These are phyloP conservation scores for Macadamia integrifolia DNA, from an alignment of 164 flowering plant genomes.

Conservation along the genomic window DNA sequence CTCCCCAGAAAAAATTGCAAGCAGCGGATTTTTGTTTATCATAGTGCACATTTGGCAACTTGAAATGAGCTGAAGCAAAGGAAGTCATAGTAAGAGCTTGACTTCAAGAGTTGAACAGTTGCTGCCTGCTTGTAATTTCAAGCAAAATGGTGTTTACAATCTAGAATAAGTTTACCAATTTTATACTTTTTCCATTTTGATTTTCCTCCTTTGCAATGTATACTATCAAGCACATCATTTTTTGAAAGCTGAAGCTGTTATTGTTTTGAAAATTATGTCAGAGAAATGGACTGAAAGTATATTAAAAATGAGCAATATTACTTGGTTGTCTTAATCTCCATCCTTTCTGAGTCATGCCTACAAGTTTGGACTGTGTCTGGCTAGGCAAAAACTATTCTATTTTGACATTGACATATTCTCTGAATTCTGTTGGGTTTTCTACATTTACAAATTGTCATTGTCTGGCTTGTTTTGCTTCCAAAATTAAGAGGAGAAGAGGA, in stretches of 20 bases:
- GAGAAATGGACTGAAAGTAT: conserved; percentile 40
- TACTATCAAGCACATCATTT: not conserved
- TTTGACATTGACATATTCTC: not conserved
- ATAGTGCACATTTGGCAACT: too few relatives aligned
- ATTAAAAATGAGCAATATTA: conserved; percentile 41
- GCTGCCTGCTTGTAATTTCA: too few relatives aligned
- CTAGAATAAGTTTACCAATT: too few relatives aligned
- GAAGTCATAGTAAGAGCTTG: too few relatives aligned
- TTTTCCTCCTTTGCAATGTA: too few relatives aligned
- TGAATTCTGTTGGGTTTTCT: conserved; percentile 7
- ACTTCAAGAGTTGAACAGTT: too few relatives aligned
- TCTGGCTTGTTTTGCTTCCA: conserved; percentile 42
- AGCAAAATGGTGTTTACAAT: too few relatives aligned
- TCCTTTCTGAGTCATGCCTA: not conserved
- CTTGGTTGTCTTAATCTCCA: not conserved
- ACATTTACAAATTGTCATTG: conserved; percentile 56
- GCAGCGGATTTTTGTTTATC: too few relatives aligned
- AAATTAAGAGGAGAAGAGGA: conserved; percentile 62
- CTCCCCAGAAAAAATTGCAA: too few relatives aligned
- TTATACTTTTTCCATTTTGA: too few relatives aligned
- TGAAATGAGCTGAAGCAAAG: too few relatives aligned
- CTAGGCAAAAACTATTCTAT: not conserved
- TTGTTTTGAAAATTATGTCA: conserved; percentile 49
- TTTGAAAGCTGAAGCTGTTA: conserved; percentile 56
- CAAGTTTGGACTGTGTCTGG: not conserved